These are phyloP conservation scores for sunflower (Helianthus annuus) DNA, from an alignment of 129 eudicot species.

Conservation along the genomic window DNA sequence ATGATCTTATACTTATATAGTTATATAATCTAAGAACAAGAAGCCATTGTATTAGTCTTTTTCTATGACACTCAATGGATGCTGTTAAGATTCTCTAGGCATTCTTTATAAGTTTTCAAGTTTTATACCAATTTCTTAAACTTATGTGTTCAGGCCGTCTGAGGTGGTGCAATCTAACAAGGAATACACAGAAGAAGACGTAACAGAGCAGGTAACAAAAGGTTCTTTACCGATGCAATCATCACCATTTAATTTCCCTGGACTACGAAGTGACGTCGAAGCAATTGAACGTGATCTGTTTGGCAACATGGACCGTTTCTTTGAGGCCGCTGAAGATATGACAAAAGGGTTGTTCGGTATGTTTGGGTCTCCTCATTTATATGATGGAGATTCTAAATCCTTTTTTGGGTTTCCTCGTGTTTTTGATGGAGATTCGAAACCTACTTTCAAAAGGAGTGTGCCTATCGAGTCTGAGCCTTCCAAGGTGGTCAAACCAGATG, in stretches of 20 bases:
- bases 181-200: slow-evolving; percentile 94
- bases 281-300: slow-evolving; percentile 67
- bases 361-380: slow-evolving; percentile 47
- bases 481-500: slow-evolving; percentile 33
- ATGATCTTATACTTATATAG: not conserved
- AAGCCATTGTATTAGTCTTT: slow-evolving; percentile 3
- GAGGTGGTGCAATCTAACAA: slow-evolving; percentile 79
- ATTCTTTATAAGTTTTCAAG: too few relatives aligned
- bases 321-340: slow-evolving; percentile 89
- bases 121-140: not conserved
- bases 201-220: slow-evolving; percentile 58
- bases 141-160: slow-evolving; percentile 55
- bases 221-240: slow-evolving; percentile 49
- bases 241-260: slow-evolving; percentile 63
- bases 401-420: slow-evolving; percentile 41
- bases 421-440: slow-evolving; percentile 39
- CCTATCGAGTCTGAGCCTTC: slow-evolving; percentile 46
- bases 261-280: slow-evolving; percentile 78
- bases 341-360: slow-evolving; percentile 56
- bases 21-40: not conserved
- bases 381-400: slow-evolving; percentile 47
- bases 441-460: slow-evolving; percentile 37
- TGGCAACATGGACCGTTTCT: slow-evolving; percentile 57
- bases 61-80: not conserved
- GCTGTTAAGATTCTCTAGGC: too few relatives aligned